Evolutionary conservation across 2,329 filamentous ascomycete species (phyloP).

Genomic region (Colletotrichum musae): DNA sequence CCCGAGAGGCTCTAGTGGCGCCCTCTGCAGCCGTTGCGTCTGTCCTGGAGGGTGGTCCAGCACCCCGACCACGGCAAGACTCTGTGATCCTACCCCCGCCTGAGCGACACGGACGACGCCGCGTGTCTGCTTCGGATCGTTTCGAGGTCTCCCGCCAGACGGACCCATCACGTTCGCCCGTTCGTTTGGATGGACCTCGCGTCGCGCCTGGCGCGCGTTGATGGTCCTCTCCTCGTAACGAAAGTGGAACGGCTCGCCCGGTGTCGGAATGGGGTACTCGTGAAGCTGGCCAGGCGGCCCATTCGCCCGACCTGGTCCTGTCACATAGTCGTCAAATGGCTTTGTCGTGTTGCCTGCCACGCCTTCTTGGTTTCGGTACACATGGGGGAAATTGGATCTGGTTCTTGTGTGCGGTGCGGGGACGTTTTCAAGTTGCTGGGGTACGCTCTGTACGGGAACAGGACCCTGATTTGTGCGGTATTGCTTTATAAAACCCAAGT

Average conservation of each 20-base stretch:
- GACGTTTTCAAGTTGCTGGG: background rate
- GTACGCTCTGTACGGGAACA: background rate
- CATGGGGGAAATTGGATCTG: background rate
- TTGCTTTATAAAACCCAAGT: background rate
- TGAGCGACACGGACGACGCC: constrained; percentile 4
- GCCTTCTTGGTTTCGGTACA: background rate
- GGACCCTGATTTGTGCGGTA: background rate
- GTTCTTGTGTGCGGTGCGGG: background rate
- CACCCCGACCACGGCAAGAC: background rate
- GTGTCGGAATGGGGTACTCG: background rate
- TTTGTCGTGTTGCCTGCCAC: background rate
- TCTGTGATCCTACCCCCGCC: background rate
- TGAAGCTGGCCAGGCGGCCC: background rate
- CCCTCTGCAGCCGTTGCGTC: background rate
- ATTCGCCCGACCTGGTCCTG: background rate
- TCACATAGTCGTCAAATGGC: background rate
- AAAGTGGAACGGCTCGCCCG: background rate
- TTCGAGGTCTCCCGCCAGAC: background rate
- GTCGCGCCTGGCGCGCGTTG: background rate
- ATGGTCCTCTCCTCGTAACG: background rate
- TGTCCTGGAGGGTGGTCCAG: background rate
- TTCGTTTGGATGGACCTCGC: background rate
- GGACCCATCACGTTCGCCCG: background rate
- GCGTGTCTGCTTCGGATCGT: background rate
- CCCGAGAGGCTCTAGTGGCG: background rate